These are phyloP conservation scores for Sphagnum tenellum DNA, from an alignment of 225 moss, liverwort and hornwort species.

Conservation along the genomic window DNA sequence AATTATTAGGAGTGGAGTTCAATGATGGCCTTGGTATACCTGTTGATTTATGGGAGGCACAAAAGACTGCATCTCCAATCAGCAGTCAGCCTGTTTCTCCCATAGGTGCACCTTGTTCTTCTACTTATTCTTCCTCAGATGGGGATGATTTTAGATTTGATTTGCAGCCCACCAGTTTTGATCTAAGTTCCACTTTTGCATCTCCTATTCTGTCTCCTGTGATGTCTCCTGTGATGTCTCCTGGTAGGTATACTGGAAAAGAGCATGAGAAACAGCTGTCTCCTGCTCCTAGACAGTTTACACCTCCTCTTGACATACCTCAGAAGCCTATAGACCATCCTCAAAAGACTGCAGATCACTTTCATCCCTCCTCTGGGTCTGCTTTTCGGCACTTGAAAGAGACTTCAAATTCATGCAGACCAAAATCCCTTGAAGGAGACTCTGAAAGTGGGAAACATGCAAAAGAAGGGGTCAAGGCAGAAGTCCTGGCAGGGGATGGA, in stretches of 20 bases:
- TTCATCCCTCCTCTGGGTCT: slow-evolving; percentile 3
- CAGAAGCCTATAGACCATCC: background rate
- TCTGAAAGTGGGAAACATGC: background rate
- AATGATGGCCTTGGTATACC: slow-evolving; percentile 37
- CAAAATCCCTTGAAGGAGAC: too few species aligned
- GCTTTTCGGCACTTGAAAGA: background rate
- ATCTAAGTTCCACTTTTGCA: slow-evolving; percentile 19
- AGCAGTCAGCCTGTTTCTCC: slow-evolving; percentile 8
- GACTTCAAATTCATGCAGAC: slow-evolving; percentile 1
- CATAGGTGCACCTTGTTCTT: slow-evolving; percentile 4
- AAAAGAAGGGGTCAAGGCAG: background rate
- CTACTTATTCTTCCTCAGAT: slow-evolving; percentile 30
- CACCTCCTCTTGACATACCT: slow-evolving; percentile 20
- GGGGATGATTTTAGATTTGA: slow-evolving; percentile 27
- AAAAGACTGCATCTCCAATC: slow-evolving; percentile 35
- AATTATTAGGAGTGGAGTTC: slow-evolving; percentile 17
- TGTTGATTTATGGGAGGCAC: slow-evolving; percentile 35
- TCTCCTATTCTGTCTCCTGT: slow-evolving; percentile 19
- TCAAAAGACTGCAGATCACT: background rate
- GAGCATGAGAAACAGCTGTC: slow-evolving; percentile 16
- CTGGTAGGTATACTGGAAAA: slow-evolving; percentile 12
- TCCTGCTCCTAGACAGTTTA: background rate
- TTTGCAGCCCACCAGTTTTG: slow-evolving; percentile 23
- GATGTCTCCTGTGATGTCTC: slow-evolving; percentile 4
- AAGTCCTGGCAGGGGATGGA: background rate